Conservation (phyloP, 768 basidiomycete genomes). For the Lenzites betulinus region DNA sequence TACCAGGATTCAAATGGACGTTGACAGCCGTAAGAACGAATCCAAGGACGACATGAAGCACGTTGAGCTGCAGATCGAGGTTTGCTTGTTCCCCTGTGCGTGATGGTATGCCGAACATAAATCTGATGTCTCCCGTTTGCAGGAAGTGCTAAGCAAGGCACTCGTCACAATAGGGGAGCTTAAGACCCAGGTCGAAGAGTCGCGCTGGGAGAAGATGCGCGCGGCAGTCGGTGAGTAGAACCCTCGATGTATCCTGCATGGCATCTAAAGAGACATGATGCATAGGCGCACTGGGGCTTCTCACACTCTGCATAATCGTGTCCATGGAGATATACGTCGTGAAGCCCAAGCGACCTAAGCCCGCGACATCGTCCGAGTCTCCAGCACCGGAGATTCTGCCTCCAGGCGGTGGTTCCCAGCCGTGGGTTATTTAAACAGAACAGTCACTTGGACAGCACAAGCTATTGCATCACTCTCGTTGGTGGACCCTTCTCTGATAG, state of each 20-base stretch:
- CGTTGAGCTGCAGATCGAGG: constrained; percentile 85
- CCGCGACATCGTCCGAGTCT: constrained; percentile 41
- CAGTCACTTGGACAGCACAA: no score
- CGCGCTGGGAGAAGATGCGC: constrained; percentile 89
- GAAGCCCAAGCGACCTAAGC: constrained; percentile 26
- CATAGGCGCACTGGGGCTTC: constrained; percentile 62
- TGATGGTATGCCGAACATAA: neutral
- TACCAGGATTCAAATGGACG: constrained; percentile 96
- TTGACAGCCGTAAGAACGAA: constrained; percentile 93
- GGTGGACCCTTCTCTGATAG: neutral
- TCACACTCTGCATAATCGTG: constrained; percentile 69
- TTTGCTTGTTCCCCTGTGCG: constrained; percentile 25
- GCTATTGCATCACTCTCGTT: neutral
- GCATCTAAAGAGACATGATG: neutral
- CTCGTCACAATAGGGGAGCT: constrained; percentile 76
- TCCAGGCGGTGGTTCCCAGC: neutral
- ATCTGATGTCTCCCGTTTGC: neutral
- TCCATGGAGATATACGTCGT: constrained; percentile 61
- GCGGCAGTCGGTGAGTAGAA: constrained; percentile 67
- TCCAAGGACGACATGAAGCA: constrained; percentile 80
- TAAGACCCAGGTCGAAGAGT: constrained; percentile 79
- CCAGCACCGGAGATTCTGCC: constrained; percentile 22
- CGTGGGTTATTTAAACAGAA: constrained; percentile 1
- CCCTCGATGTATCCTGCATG: neutral
- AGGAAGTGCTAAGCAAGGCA: constrained; percentile 78